phyloP scores from a whole-genome alignment of 805 yeast genomes.

The Sungouiozyma ichnusensis region DNA sequence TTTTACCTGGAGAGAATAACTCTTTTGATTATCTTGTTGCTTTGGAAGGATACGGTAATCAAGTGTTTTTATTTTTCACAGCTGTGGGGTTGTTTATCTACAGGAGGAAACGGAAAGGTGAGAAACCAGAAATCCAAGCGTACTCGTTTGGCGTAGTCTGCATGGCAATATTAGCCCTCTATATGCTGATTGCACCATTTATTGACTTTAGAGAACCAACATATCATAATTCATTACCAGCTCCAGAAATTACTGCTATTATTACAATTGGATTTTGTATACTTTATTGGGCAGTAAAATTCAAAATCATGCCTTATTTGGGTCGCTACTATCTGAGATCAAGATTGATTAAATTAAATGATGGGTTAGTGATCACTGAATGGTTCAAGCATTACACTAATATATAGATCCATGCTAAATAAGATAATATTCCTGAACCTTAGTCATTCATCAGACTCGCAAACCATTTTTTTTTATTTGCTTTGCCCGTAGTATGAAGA shows the following conservation, averaged over 20 bases:
- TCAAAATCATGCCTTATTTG: constrained; percentile 37
- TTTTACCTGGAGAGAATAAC: constrained; percentile 29
- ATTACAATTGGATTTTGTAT: constrained; percentile 34
- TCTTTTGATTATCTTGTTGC: constrained; percentile 35
- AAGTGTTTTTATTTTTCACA: constrained; percentile 39
- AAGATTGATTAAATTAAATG: constrained; percentile 35
- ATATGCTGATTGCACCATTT: constrained; percentile 41
- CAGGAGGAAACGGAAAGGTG: constrained; percentile 38
- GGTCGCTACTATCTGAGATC: constrained; percentile 38
- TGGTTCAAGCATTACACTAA: constrained; percentile 37
- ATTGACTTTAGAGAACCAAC: constrained; percentile 14
- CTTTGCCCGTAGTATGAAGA: too few relatives aligned
- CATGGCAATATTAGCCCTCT: constrained; percentile 36
- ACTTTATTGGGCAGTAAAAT: constrained; percentile 47
- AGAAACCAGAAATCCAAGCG: constrained; percentile 44
- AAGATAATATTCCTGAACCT: neutral
- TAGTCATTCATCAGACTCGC: neutral
- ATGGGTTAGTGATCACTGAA: constrained; percentile 46
- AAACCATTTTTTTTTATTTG: too few relatives aligned
- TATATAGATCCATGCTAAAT: neutral
- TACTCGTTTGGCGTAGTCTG: constrained; percentile 37
- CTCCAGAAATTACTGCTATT: constrained; percentile 34
- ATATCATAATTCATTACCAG: constrained; percentile 26
- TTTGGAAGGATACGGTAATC: constrained; percentile 39
- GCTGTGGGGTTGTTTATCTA: constrained; percentile 49